Percentiles rank a stretch among this genome's conserved stretches.
Evolutionary conservation across 208 protist genomes (phyloP).

Genomic region (Leishmania gerbilli): DNA sequence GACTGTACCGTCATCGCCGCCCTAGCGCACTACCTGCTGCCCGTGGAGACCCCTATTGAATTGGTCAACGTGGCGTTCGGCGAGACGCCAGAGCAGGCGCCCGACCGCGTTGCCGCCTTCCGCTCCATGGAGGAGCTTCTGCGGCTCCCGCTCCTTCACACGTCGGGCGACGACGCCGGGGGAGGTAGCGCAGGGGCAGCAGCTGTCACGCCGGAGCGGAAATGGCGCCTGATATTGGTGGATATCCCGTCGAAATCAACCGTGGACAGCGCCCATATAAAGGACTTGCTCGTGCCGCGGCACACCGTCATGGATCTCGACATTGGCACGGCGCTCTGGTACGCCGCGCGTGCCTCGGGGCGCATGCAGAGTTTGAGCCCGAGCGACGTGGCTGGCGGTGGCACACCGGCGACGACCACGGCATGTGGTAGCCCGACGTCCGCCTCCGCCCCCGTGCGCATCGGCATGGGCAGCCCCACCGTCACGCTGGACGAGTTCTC

Average conservation of each 20-base stretch:
- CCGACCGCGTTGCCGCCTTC: slow-evolving; percentile 84
- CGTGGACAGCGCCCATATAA: slow-evolving; percentile 48
- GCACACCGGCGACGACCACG: neutral
- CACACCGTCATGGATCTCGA: slow-evolving; percentile 96
- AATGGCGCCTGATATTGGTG: slow-evolving; percentile 91
- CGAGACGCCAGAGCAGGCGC: slow-evolving; percentile 64
- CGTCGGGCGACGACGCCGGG: slow-evolving; percentile 13
- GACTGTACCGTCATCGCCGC: slow-evolving; percentile 94
- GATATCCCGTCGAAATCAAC: slow-evolving; percentile 64
- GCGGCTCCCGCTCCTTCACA: slow-evolving; percentile 47
- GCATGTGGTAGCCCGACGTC: neutral
- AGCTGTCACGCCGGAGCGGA: slow-evolving; percentile 36
- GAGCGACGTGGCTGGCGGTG: slow-evolving; percentile 30
- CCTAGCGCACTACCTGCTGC: slow-evolving; percentile 85
- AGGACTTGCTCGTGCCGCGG: slow-evolving; percentile 74
- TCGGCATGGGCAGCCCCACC: neutral
- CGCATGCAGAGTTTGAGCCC: slow-evolving; percentile 70
- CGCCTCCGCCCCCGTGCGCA: neutral
- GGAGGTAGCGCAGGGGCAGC: neutral
- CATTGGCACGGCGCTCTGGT: slow-evolving; percentile 95
- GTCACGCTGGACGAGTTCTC: slow-evolving; percentile 36
- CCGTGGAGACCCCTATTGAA: slow-evolving; percentile 88
- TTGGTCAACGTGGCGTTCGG: slow-evolving; percentile 96
- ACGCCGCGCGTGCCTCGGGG: slow-evolving; percentile 84
- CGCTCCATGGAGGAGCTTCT: slow-evolving; percentile 82